Evolutionary conservation across 164 flowering plant species (phyloP).

Genomic region (Taxillus chinensis): DNA sequence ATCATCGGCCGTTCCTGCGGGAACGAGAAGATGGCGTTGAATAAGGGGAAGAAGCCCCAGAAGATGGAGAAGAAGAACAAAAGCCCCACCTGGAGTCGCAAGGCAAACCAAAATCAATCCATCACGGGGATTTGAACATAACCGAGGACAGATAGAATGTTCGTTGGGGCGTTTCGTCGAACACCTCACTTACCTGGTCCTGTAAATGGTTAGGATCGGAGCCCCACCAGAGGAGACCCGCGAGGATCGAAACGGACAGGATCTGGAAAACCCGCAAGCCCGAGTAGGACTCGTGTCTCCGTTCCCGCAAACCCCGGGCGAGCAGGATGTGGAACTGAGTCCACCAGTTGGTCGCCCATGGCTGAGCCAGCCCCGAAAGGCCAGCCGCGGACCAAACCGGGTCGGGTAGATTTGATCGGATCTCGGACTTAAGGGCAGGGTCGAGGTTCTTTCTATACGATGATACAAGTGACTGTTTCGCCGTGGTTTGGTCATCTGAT

Average conservation of each 20-base stretch:
- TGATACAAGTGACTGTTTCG: slow-evolving; percentile 41
- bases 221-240: slow-evolving; percentile 92
- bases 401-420: slow-evolving; percentile 8
- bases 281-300: slow-evolving; percentile 78
- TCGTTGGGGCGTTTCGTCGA: too few relatives aligned
- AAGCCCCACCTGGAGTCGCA: slow-evolving; percentile 54
- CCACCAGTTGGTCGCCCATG: slow-evolving; percentile 71
- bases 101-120: too few relatives aligned
- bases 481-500: slow-evolving; percentile 39
- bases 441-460: slow-evolving; percentile 52
- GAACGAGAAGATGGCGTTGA: slow-evolving; percentile 78
- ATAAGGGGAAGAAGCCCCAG: slow-evolving; percentile 93
- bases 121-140: too few relatives aligned
- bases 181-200: slow-evolving; percentile 51
- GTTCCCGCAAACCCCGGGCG: slow-evolving; percentile 60
- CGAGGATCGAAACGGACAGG: slow-evolving; percentile 63
- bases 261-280: slow-evolving; percentile 75
- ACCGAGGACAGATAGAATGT: too few relatives aligned
- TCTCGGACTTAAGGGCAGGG: slow-evolving; percentile 43
- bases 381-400: too few relatives aligned
- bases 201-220: slow-evolving; percentile 58
- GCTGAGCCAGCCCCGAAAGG: slow-evolving; percentile 22
- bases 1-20: slow-evolving; percentile 84
- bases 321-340: slow-evolving; percentile 64
- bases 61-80: slow-evolving; percentile 89